Base-by-base conservation (phyloP, 805 yeast species). In the Wickerhamiella allomyrinae region DNA sequence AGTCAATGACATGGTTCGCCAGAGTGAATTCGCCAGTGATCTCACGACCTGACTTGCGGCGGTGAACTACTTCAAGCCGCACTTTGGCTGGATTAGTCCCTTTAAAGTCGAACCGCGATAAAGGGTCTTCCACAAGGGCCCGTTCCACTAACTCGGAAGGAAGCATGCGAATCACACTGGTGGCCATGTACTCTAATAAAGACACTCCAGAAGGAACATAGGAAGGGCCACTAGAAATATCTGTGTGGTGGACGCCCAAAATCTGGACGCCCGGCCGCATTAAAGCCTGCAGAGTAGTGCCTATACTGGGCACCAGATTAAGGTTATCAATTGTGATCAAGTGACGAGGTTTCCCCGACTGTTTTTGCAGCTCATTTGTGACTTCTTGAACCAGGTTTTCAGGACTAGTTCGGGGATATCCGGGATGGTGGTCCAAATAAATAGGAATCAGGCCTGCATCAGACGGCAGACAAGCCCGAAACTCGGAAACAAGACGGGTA, bases 31-130 rank as follows among this genome's bases (percentile, higher is more conserved):
- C 56, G 42, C 77, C 78, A 1, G 66, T 58, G 20, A 79, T 54
- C 0, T 93, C 73, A 40, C 95, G 69, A 0, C 98, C 98, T 0
- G 94, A 81, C 54, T 82, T 82, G 42, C 96, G 70, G 44, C 91
- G 70, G 51, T 78, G 81, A 5, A 71, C 74, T 42, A 91, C 57
- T 3, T 63, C 64, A 3, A 78, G 55, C 29, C 61, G 60, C 58
- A 74, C 79, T 1, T 22, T 47, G 1, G 59, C 46, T 27, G 62
- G 59, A 53, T 85, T 81, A 40, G 70, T 55, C 2, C 70, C 70
- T 6, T 41, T 38, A 40, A 51, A 49, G 21, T 47, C 50, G 34
- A 44, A 48, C 8, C 33, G 39, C 23, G 45, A 44, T 11, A 39
- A 22, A 66, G 60, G 3, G 82, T 80, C 14, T 25, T 73, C 77